These are phyloP conservation scores for Saitozyma sp. DNA, from an alignment of 768 basidiomycete genomes.

Conservation along the genomic window DNA sequence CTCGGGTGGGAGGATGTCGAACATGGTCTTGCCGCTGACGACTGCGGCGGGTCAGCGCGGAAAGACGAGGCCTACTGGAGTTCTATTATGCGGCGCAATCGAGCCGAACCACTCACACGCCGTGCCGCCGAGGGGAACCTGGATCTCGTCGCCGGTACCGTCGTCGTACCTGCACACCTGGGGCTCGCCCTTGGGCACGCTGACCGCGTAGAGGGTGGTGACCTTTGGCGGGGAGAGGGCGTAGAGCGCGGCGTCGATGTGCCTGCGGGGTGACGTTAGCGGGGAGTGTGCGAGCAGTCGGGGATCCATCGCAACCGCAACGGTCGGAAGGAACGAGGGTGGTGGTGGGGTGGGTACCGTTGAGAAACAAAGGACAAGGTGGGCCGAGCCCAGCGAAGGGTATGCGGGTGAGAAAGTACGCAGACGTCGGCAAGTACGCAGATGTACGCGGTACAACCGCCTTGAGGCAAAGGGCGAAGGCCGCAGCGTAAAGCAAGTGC, in stretches of 20 bases:
- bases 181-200: conserved; percentile 64
- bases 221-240: conserved; percentile 63
- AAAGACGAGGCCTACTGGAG: background rate
- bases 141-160: conserved; percentile 77
- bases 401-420: too few species aligned
- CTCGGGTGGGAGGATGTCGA: conserved; percentile 69
- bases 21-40: conserved; percentile 73
- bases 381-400: too few species aligned
- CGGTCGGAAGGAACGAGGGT: too few species aligned
- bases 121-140: conserved; percentile 82
- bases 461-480: too few species aligned
- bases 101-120: conserved; percentile 62
- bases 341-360: too few species aligned
- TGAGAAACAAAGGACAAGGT: too few species aligned
- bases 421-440: too few species aligned
- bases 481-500: too few species aligned
- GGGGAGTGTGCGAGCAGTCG: background rate
- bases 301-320: too few species aligned
- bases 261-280: conserved; percentile 48
- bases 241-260: conserved; percentile 70
- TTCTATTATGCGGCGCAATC: background rate
- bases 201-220: conserved; percentile 78
- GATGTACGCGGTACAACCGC: too few species aligned
- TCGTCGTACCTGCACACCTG: conserved; percentile 80
- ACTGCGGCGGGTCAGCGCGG: conserved; percentile 38